Conservation (phyloP, 2,329 filamentous ascomycete species). For the Taxawa tesnikishii region DNA sequence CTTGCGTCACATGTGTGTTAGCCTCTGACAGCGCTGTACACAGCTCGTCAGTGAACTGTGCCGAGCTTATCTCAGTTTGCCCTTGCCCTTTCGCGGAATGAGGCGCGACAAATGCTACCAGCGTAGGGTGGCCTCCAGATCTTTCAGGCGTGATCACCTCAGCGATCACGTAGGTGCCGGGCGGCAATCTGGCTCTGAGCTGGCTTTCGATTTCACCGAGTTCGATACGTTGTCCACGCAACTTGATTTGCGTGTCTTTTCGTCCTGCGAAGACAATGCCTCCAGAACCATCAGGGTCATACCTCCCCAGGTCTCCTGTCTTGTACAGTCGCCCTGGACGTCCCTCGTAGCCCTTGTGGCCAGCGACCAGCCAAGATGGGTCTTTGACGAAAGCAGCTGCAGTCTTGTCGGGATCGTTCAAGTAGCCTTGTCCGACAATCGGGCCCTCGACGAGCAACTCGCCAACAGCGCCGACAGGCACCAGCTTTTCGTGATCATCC, state of each 20-base stretch:
- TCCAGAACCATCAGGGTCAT: slow-evolving; percentile 36
- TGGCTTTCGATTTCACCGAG: slow-evolving; percentile 39
- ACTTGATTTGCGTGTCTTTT: slow-evolving; percentile 57
- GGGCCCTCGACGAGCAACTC: slow-evolving; percentile 36
- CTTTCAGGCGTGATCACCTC: slow-evolving; percentile 31
- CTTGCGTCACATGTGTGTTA: slow-evolving; percentile 8
- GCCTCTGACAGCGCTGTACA: slow-evolving; percentile 13
- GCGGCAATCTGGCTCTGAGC: slow-evolving; percentile 19
- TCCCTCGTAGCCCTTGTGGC: slow-evolving; percentile 14
- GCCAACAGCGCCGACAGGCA: slow-evolving; percentile 32
- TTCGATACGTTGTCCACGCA: slow-evolving; percentile 54
- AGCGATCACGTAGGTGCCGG: slow-evolving; percentile 29
- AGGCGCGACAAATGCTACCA: slow-evolving; percentile 10
- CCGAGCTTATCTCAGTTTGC: slow-evolving; percentile 3
- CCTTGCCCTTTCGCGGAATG: neutral
- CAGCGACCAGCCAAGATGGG: slow-evolving; percentile 12
- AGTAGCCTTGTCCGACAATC: slow-evolving; percentile 32
- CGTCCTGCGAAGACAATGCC: slow-evolving; percentile 48
- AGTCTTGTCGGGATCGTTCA: slow-evolving; percentile 20
- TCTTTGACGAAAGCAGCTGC: slow-evolving; percentile 18
- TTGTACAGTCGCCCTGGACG: slow-evolving; percentile 40
- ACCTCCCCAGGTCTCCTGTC: slow-evolving; percentile 47
- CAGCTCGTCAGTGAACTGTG: slow-evolving; percentile 9
- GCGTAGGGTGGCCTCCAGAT: slow-evolving; percentile 5
- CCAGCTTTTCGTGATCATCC: slow-evolving; percentile 14